Base-by-base conservation (phyloP, 768 basidiomycete genomes). In the Guyanaporus albipodus region DNA sequence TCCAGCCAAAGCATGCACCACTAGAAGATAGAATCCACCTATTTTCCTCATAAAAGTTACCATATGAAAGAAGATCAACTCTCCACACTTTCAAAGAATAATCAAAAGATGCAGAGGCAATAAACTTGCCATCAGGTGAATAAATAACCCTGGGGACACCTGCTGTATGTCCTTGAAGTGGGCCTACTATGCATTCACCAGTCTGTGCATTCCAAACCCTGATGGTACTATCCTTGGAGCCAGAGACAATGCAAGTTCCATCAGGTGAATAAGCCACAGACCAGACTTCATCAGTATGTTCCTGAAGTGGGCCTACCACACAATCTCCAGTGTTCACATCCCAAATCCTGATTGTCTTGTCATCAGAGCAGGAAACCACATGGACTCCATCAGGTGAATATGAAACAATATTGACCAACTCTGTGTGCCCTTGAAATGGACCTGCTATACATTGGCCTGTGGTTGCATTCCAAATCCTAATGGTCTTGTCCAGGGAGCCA, bases 401-500 rank as follows among this genome's bases (percentile, higher is more conserved):
- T 24, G 29, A 4, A 8, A 52, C 34, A 38, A 38, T 48, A 6
- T 46, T 44, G 17, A 60, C 24, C 18, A 11, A 1, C 4, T n/a
- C 8, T 37, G 35, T 49, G 4, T 67, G 60, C 3, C 57, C 57
- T 4, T 48, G 26, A 27, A 51, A 35, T 32, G 54, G 58, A 33
- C 47, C 42, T 45, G 36, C 52, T 35, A 62, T 22, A 55, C 33
- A 19, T 14, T 47, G 38, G n/a, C 59, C 36, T 42, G 42, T 49
- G 12, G 1, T 29, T 46, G 42, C 32, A 56, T 60, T 4, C 60
- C 60, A 62, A 15, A 63, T 46, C 39, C 35, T 57, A 2, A 64
- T 23, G 2, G 50, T 54, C 1, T n/a, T 28, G 32, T 66, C 54
- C n/a, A 23, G 3, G 4, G 58, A 60, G 5, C 48, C 67, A 46